A percentile compares a stretch with the other conserved stretches of the same genome.
Conservation (phyloP, 1,139 yeast species). For the Dujonia santamariae region DNA sequence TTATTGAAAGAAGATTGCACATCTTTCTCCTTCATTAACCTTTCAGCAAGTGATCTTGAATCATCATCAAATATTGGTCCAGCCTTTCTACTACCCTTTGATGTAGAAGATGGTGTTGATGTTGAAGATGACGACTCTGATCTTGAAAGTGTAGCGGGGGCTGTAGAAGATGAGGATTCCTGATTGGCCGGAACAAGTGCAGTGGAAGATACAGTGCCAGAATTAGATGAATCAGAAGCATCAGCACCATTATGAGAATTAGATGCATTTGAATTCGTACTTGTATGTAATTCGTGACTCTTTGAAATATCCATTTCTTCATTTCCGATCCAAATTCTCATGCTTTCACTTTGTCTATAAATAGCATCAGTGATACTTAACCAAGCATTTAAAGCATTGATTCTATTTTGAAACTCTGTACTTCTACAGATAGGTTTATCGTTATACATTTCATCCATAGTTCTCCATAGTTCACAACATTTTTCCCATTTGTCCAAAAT, state of each 20-base stretch:
- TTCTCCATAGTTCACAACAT: slow-evolving; percentile 79
- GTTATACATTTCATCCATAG: slow-evolving; percentile 69
- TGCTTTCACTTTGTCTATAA: slow-evolving; percentile 37
- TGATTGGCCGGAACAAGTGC: no score
- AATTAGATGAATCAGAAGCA: not conserved
- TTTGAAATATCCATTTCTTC: slow-evolving; percentile 64
- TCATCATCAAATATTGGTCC: slow-evolving; percentile 40
- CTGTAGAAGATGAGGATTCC: not conserved
- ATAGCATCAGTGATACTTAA: slow-evolving; percentile 71
- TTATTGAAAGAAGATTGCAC: slow-evolving; percentile 64
- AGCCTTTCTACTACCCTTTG: not conserved
- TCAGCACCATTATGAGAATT: no score
- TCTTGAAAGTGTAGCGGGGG: not conserved
- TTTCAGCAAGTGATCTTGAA: slow-evolving; percentile 72
- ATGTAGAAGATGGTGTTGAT: not conserved
- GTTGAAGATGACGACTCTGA: not conserved
- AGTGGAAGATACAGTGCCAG: slow-evolving; percentile 1
- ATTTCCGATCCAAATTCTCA: slow-evolving; percentile 76
- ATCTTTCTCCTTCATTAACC: slow-evolving; percentile 82
- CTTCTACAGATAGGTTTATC: slow-evolving; percentile 75
- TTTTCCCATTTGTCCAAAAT: slow-evolving; percentile 63
- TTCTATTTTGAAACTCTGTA: slow-evolving; percentile 59
- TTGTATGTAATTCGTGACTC: no score
- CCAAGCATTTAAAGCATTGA: slow-evolving; percentile 87
- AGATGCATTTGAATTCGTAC: no score